phyloP scores from a whole-genome alignment of 148 eudicot genomes.

The Gaultheria prostrata region DNA sequence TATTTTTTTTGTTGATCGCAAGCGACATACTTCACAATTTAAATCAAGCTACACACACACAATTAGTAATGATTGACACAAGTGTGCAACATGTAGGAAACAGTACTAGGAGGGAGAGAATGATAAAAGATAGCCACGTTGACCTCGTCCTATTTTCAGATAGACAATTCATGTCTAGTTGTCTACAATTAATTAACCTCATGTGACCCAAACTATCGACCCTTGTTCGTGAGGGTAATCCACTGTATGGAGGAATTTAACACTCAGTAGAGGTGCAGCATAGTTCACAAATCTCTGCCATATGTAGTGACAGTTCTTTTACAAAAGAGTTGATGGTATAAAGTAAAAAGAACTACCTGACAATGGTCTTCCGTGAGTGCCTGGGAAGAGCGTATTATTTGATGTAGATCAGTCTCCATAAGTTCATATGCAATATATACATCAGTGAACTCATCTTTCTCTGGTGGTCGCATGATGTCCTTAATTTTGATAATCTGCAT shows the following conservation, averaged over 20 bases:
- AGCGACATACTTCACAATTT: neutral
- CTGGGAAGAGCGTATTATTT: slow-evolving; percentile 81
- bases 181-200: neutral
- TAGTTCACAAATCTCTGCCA: neutral
- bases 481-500: slow-evolving; percentile 50
- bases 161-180: neutral
- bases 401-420: slow-evolving; percentile 83
- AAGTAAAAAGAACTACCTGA: slow-evolving; percentile 49
- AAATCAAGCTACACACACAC: neutral
- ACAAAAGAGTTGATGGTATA: neutral
- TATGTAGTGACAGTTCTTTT: neutral
- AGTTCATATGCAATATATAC: slow-evolving; percentile 41
- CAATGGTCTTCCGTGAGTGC: slow-evolving; percentile 87
- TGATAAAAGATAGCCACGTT: neutral
- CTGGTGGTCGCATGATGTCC: slow-evolving; percentile 51
- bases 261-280: neutral
- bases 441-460: slow-evolving; percentile 39
- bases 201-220: neutral
- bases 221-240: neutral
- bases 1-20: too few species aligned
- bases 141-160: neutral
- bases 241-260: neutral
- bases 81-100: too few species aligned
- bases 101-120: neutral
- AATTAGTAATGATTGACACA: neutral